Conservation (phyloP, 1,284 basidiomycete genomes). For the Bjerkandera adusta region DNA sequence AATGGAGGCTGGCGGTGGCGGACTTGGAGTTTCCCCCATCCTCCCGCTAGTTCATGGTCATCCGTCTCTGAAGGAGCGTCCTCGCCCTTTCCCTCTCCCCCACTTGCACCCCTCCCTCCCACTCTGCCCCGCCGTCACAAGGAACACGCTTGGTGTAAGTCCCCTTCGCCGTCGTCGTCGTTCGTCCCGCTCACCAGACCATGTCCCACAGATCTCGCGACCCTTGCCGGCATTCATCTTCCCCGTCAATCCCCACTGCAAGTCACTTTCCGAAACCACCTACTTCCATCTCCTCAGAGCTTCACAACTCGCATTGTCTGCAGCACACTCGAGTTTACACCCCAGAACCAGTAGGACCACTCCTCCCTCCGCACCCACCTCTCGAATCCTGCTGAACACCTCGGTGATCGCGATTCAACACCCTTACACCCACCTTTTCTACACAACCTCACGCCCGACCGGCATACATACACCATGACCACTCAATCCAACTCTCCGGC, state of each 20-base stretch:
- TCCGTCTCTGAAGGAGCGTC: constrained; percentile 24
- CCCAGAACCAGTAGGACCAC: constrained; percentile 10
- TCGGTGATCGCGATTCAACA: constrained; percentile 39
- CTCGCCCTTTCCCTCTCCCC: constrained; percentile 17
- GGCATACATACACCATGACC: constrained; percentile 29
- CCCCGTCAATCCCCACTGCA: constrained; percentile 39
- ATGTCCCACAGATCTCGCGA: constrained; percentile 77
- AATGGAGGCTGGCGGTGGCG: not conserved
- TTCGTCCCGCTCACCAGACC: constrained; percentile 12
- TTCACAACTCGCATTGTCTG: constrained; percentile 28
- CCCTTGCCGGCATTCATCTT: constrained; percentile 82
- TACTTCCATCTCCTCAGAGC: constrained; percentile 27
- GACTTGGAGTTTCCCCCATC: constrained; percentile 10
- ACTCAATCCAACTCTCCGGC: constrained; percentile 40
- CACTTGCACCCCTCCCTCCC: constrained; percentile 37
- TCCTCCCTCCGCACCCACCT: constrained; percentile 19
- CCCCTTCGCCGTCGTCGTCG: not conserved
- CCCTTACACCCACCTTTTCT: not conserved
- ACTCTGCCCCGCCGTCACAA: constrained; percentile 63
- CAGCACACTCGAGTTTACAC: constrained; percentile 59
- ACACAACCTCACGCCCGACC: constrained; percentile 16
- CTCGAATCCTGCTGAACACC: constrained; percentile 45
- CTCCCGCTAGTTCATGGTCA: constrained; percentile 26
- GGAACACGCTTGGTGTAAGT: constrained; percentile 78
- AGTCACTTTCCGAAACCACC: constrained; percentile 19